A percentile compares a stretch with the other conserved stretches of the same genome.
phyloP scores from a whole-genome alignment of 306 rosid species.

The Castanea crenata region DNA sequence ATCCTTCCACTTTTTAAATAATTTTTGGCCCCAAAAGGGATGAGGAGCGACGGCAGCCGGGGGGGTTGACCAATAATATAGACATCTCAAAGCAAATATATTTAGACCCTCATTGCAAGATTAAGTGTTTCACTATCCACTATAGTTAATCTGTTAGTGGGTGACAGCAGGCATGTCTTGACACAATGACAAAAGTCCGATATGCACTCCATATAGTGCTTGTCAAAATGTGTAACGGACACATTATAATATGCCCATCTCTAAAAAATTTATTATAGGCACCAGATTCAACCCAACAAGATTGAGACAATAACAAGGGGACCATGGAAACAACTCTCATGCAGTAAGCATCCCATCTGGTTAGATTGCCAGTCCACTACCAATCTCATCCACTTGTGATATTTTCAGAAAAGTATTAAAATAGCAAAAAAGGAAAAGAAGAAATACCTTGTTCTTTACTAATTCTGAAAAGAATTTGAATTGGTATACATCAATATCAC shows the following conservation, averaged over 20 bases:
- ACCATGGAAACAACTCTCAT: not conserved
- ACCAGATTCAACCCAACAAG: not conserved
- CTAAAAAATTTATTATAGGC: not conserved
- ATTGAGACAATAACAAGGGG: not conserved
- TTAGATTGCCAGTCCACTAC: not conserved
- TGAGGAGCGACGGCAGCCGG: accelerated
- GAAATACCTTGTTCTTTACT: slow-evolving; percentile 65
- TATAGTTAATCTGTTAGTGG: too few relatives aligned
- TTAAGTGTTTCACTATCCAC: too few relatives aligned
- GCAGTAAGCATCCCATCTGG: not conserved
- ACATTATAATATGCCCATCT: not conserved
- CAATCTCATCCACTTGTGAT: not conserved
- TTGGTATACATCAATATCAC: slow-evolving; percentile 96
- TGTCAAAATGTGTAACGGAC: not conserved
- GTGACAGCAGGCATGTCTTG: not conserved
- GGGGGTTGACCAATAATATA: too few relatives aligned
- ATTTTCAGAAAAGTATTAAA: slow-evolving; percentile 15
- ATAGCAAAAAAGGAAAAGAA: slow-evolving; percentile 6
- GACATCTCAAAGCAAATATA: too few relatives aligned
- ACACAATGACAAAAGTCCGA: not conserved
- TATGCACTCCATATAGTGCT: not conserved
- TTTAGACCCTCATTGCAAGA: too few relatives aligned
- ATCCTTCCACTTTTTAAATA: too few relatives aligned
- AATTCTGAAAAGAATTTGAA: slow-evolving; percentile 91
- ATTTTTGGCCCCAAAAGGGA: too few relatives aligned